phyloP scores from a whole-genome alignment of 805 yeast genomes.

The Lipomyces orientalis region DNA sequence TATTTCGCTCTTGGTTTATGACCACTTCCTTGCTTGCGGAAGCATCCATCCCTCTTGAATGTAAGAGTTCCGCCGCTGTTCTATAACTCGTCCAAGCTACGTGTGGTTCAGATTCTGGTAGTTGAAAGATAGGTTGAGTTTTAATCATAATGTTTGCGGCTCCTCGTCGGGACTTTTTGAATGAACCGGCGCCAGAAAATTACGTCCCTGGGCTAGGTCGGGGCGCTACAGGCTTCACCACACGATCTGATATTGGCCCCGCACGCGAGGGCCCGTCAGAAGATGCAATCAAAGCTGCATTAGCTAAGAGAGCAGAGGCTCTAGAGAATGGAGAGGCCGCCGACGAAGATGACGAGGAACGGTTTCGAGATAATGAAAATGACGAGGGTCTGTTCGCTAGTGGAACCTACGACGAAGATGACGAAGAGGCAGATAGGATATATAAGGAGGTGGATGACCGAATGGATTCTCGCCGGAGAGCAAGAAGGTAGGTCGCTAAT shows the following conservation, averaged over 20 bases:
- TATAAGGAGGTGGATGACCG: constrained; percentile 71
- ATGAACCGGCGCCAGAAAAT: constrained; percentile 86
- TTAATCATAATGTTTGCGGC: constrained; percentile 27
- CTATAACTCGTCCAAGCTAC: neutral
- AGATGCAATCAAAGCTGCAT: constrained; percentile 44
- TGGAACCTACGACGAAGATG: constrained; percentile 56
- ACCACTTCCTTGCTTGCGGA: too few species aligned
- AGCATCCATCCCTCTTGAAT: too few species aligned
- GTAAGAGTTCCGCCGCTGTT: too few species aligned
- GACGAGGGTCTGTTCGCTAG: constrained; percentile 47
- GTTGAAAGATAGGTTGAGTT: neutral
- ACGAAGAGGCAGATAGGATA: constrained; percentile 76
- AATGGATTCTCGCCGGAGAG: constrained; percentile 43
- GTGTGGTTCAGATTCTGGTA: neutral
- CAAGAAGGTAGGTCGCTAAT: constrained; percentile 32
- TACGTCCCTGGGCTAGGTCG: constrained; percentile 92
- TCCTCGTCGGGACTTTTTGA: constrained; percentile 58
- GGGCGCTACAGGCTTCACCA: constrained; percentile 93
- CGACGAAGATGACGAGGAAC: constrained; percentile 42
- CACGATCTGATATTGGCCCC: constrained; percentile 75
- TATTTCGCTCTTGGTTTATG: too few species aligned
- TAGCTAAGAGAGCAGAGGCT: constrained; percentile 37
- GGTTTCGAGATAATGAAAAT: constrained; percentile 43
- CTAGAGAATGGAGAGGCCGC: constrained; percentile 40
- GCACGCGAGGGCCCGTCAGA: constrained; percentile 50